phyloP scores from a whole-genome alignment of 2,329 filamentous ascomycete species.

The Diplodia sapinea region DNA sequence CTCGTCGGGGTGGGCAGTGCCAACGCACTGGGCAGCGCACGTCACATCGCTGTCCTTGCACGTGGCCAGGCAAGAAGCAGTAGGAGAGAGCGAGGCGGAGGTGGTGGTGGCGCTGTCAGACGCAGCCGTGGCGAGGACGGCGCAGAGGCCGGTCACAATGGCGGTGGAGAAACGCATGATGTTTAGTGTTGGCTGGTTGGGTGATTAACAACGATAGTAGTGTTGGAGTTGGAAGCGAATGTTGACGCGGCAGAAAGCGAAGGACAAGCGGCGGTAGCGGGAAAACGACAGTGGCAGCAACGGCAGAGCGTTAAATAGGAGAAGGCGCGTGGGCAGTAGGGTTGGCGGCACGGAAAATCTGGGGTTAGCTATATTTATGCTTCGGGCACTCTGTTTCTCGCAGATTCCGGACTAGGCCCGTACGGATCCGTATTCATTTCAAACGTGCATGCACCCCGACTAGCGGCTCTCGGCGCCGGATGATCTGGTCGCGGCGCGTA shows the following conservation, averaged over 20 bases:
- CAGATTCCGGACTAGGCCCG: slow-evolving; percentile 25
- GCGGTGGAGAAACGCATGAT: slow-evolving; percentile 54
- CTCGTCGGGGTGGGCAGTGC: slow-evolving; percentile 59
- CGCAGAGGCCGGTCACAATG: slow-evolving; percentile 53
- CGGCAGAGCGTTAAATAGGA: slow-evolving; percentile 33
- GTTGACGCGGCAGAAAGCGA: slow-evolving; percentile 35
- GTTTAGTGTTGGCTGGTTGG: slow-evolving; percentile 28
- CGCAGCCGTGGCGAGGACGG: slow-evolving; percentile 35
- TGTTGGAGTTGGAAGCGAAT: slow-evolving; percentile 21
- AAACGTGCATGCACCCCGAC: slow-evolving; percentile 10
- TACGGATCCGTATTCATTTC: slow-evolving; percentile 19
- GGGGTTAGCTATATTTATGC: slow-evolving; percentile 34
- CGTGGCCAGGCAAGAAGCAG: slow-evolving; percentile 44
- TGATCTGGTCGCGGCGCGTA: not conserved
- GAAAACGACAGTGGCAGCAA: slow-evolving; percentile 17
- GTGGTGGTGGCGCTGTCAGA: slow-evolving; percentile 45
- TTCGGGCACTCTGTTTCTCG: slow-evolving; percentile 25
- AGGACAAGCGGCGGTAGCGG: slow-evolving; percentile 7
- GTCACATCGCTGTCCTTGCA: slow-evolving; percentile 55
- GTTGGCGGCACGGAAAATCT: slow-evolving; percentile 21
- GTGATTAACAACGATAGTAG: slow-evolving; percentile 26
- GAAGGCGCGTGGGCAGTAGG: slow-evolving; percentile 34
- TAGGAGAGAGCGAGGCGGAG: slow-evolving; percentile 40
- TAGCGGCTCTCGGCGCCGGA: slow-evolving; percentile 23
- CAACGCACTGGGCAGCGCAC: slow-evolving; percentile 59